Base-by-base conservation (phyloP, 2,329 filamentous ascomycete species). In the Fusarium nodosum region DNA sequence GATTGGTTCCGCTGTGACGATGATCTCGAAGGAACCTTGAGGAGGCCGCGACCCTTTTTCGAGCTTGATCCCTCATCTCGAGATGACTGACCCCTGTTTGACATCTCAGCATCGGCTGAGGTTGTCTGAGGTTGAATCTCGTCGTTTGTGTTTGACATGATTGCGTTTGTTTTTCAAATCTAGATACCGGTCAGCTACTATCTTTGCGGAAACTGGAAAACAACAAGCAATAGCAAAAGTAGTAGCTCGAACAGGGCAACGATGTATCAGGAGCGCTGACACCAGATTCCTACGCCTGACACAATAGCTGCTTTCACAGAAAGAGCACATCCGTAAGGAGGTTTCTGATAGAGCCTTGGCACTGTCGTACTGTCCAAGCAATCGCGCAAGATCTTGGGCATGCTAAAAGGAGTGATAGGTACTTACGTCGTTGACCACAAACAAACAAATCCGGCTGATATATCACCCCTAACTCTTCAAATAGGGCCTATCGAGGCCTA, bases 11-110 rank as follows among this genome's bases (percentile, higher is more conserved):
- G 86, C 64, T 80, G 87, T 34, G 87, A 90, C 44, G 88, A 90
- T 47, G 88, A 88, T 79, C 87, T 84, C 44, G 88, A 89, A 18
- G 88, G 87, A 41, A 89, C 85, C 78, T 86, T 82, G 41, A 90
- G 81, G 42, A 87, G 82, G 36, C 82, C 80, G 52, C 84, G 83
- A 60, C 82, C 82, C 76, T 85, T 87, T 75, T 85, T 87, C 64
- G 79, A 76, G 65, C 72, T 76, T 63, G 77, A 74, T 61, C 77
- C 79, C 62, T 83, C 82, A 64, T 85, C 83, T 38, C 80, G 76
- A 33, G 79, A 74, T 60, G 81, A 69, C 61, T 77, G 74, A 46
- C 81, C 80, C 71, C 81, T 81, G 64, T 83, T 84, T 50, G 81
- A 78, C 77, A 80, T 80, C 46, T 82, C 80, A 66, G 76, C 69